Percentiles rank a stretch among this genome's conserved stretches.
Conservation (phyloP, 495 filamentous ascomycete species). For the Penicillium mononematosum region DNA sequence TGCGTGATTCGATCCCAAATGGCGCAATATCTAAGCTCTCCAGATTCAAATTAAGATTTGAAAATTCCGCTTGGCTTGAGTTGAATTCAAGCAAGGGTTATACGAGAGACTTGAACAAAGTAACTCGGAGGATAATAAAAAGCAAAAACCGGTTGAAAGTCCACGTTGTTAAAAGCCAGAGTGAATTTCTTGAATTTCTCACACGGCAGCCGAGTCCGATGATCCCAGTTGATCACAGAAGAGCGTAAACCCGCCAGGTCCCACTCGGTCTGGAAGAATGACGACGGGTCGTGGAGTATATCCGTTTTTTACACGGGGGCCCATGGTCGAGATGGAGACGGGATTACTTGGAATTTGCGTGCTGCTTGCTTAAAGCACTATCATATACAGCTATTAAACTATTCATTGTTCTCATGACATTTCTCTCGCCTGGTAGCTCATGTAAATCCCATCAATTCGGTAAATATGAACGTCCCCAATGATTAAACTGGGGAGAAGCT, state of each 20-base stretch:
- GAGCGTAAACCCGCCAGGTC: slow-evolving; percentile 12
- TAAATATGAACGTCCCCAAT: neutral
- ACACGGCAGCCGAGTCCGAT: slow-evolving; percentile 5
- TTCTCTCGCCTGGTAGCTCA: neutral
- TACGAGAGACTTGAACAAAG: neutral
- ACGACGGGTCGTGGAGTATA: slow-evolving; percentile 30
- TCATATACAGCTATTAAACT: neutral
- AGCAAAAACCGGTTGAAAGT: neutral
- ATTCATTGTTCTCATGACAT: neutral
- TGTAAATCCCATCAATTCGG: neutral
- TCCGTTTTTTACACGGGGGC: neutral
- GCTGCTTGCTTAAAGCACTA: neutral
- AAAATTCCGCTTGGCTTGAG: slow-evolving; percentile 7
- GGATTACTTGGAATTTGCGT: neutral
- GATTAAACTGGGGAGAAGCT: neutral
- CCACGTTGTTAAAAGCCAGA: neutral
- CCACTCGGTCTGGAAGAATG: slow-evolving; percentile 38
- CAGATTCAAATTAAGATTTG: slow-evolving; percentile 18
- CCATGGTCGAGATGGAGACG: neutral
- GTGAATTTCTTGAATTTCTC: neutral
- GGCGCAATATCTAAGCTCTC: slow-evolving; percentile 35
- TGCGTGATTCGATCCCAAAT: slow-evolving; percentile 28
- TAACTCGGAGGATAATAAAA: neutral
- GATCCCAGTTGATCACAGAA: slow-evolving; percentile 19
- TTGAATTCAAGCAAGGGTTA: neutral